These are phyloP conservation scores for Pyronema domesticum DNA, from an alignment of 495 filamentous ascomycete species.

Conservation along the genomic window DNA sequence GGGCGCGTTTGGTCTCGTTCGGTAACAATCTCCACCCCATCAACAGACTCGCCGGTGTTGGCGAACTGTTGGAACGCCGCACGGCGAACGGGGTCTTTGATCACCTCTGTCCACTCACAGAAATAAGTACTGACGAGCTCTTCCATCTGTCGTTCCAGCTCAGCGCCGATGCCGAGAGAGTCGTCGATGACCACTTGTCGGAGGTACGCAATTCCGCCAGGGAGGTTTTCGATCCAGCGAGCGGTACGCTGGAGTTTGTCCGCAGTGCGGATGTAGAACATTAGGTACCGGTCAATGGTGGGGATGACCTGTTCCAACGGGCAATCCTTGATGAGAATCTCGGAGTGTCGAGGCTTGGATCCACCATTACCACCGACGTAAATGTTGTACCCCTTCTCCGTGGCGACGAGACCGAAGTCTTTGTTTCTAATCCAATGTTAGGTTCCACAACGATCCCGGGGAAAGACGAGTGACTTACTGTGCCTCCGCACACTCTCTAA, in stretches of 20 bases:
- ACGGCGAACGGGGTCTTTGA: conserved; percentile 50
- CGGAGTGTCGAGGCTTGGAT: conserved; percentile 66
- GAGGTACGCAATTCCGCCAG: conserved; percentile 74
- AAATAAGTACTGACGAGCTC: conserved; percentile 76
- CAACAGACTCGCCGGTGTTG: conserved; percentile 58
- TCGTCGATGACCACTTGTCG: conserved; percentile 73
- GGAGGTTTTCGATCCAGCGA: conserved; percentile 76
- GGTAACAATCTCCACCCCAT: conserved; percentile 49
- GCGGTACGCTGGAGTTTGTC: conserved; percentile 91
- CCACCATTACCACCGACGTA: conserved; percentile 89
- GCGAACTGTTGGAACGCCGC: conserved; percentile 65
- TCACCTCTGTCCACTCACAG: conserved; percentile 86
- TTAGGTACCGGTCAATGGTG: conserved; percentile 78
- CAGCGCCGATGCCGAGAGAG: conserved; percentile 69
- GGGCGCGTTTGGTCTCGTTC: conserved; percentile 66
- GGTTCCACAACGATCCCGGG: conserved; percentile 24
- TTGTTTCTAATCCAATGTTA: background rate
- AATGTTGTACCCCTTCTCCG: conserved; percentile 90
- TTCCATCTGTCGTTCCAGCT: conserved; percentile 81
- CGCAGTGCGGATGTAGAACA: conserved; percentile 93
- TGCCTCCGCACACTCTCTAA: conserved; percentile 86
- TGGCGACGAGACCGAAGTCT: conserved; percentile 75
- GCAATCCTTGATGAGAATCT: conserved; percentile 83
- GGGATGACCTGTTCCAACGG: conserved; percentile 69
- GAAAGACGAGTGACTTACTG: conserved; percentile 30